Conservation (phyloP, 768 basidiomycete genomes). For the Lactifluus piperatus region DNA sequence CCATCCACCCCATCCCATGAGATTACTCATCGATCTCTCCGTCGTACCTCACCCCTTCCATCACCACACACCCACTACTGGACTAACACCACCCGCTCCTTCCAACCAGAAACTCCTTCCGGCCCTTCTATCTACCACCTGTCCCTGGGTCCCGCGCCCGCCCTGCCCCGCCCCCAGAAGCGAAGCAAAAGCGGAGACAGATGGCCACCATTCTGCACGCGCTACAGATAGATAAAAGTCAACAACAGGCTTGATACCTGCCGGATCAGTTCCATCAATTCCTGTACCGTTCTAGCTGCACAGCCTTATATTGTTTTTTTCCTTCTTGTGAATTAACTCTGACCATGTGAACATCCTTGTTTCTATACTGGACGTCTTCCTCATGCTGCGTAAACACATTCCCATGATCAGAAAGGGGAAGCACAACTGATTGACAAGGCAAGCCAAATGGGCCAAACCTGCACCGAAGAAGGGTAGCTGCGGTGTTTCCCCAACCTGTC, state of each 20-base stretch:
- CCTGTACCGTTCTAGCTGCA: not conserved
- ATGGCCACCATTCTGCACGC: constrained; percentile 6
- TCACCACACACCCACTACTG: not conserved
- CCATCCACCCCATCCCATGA: not conserved
- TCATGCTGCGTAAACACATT: not conserved
- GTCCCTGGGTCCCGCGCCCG: too few relatives aligned
- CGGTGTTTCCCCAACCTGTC: not conserved
- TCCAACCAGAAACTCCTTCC: not conserved
- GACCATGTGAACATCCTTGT: not conserved
- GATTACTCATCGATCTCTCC: not conserved
- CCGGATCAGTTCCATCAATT: constrained; percentile 1
- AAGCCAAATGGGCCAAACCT: not conserved
- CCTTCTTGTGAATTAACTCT: not conserved
- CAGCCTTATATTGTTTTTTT: not conserved
- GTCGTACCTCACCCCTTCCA: not conserved
- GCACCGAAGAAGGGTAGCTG: too few relatives aligned
- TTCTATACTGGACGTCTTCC: not conserved
- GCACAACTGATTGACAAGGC: constrained; percentile 3
- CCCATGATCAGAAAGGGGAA: not conserved
- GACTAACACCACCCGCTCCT: not conserved
- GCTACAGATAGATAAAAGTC: not conserved
- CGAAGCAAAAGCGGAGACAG: not conserved
- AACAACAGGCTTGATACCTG: not conserved
- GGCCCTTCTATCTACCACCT: constrained; percentile 5
- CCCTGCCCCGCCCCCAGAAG: constrained; percentile 6